Conservation (phyloP, 2,329 filamentous ascomycete species). For the Ascomycota sp. region DNA sequence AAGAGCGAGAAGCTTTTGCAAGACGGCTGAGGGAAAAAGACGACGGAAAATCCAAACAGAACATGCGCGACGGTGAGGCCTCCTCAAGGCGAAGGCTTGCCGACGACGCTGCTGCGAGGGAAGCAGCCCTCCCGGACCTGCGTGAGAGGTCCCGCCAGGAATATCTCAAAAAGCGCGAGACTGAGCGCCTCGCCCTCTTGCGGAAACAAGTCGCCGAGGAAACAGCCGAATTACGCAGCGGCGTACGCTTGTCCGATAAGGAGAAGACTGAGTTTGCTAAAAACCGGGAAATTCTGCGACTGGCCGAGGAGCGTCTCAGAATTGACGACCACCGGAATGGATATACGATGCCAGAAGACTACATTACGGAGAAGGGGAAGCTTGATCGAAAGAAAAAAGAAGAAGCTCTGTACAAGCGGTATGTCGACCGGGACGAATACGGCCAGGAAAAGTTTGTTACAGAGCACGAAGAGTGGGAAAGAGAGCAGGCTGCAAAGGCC, state of each 20-base stretch:
- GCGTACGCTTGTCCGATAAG: constrained; percentile 49
- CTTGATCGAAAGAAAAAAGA: constrained; percentile 74
- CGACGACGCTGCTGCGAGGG: constrained; percentile 41
- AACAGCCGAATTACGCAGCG: constrained; percentile 57
- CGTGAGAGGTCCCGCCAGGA: constrained; percentile 72
- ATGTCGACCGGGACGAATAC: constrained; percentile 70
- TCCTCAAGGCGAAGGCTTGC: constrained; percentile 30
- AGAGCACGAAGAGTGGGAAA: constrained; percentile 91
- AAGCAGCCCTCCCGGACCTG: constrained; percentile 58
- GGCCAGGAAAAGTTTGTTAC: constrained; percentile 80
- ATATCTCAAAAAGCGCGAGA: constrained; percentile 82
- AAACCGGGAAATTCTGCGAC: constrained; percentile 61
- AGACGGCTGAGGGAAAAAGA: constrained; percentile 55
- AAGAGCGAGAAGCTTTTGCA: constrained; percentile 64
- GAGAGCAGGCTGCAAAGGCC: constrained; percentile 70
- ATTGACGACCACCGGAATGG: constrained; percentile 89
- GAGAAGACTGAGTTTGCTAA: constrained; percentile 80
- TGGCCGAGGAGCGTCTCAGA: constrained; percentile 65
- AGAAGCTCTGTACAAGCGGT: constrained; percentile 74
- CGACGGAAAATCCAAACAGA: constrained; percentile 46
- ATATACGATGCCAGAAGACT: constrained; percentile 84
- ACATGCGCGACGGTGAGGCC: constrained; percentile 35
- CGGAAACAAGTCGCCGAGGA: constrained; percentile 84
- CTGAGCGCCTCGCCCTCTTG: constrained; percentile 67
- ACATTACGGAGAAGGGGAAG: constrained; percentile 84